Percentiles rank a stretch among this genome's conserved stretches.
Conservation (phyloP, 495 filamentous ascomycete species). For the Penicillium soppii region DNA sequence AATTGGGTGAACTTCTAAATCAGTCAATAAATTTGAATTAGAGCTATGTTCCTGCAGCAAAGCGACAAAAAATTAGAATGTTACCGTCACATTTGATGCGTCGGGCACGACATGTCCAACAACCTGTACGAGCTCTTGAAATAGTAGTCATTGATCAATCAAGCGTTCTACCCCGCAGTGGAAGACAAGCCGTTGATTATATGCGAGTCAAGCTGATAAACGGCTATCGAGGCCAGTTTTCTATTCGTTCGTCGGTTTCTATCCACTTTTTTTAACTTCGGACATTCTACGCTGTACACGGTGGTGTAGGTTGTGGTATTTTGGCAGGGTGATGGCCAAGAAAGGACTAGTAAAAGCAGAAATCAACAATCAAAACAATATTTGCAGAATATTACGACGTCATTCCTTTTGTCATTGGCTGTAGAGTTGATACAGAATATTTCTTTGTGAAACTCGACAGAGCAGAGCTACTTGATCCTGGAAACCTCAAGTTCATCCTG, state of each 20-base stretch:
- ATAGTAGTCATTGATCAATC: slow-evolving; percentile 9
- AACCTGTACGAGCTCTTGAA: slow-evolving; percentile 19
- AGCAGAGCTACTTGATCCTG: no score
- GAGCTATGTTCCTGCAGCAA: background rate
- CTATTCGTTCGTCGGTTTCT: background rate
- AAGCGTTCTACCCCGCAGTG: background rate
- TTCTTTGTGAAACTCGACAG: no score
- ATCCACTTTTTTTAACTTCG: no score
- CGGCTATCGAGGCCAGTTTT: background rate
- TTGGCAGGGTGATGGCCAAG: no score
- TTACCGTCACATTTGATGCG: slow-evolving; percentile 28
- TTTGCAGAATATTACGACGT: no score
- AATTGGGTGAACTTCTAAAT: slow-evolving; percentile 17
- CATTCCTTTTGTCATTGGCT: no score
- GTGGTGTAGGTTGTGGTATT: no score
- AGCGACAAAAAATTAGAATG: slow-evolving; percentile 3
- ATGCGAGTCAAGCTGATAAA: slow-evolving; percentile 2
- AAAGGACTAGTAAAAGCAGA: no score
- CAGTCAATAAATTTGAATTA: slow-evolving; percentile 1
- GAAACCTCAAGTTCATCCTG: no score
- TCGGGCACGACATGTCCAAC: slow-evolving; percentile 24
- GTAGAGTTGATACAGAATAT: no score
- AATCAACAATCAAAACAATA: no score
- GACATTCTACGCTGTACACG: no score
- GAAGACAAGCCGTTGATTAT: background rate